Conservation (phyloP, 257 asterid genomes). For the Cruciata laevipes region DNA sequence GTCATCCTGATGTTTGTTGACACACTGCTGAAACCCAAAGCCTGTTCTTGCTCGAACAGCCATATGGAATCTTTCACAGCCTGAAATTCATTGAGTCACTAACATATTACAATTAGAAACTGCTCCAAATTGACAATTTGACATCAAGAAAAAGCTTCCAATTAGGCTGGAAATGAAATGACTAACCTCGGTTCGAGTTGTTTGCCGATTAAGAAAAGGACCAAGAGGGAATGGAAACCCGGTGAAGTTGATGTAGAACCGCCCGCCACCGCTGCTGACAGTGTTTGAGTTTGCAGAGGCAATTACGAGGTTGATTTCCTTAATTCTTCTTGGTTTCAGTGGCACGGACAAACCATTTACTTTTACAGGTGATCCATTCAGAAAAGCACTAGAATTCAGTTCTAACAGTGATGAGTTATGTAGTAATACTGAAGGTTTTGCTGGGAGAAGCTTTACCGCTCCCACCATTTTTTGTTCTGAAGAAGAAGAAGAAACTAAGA, state of each 20-base stretch:
- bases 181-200: slow-evolving; percentile 72
- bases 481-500: neutral
- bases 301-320: slow-evolving; percentile 34
- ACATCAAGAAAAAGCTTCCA: neutral
- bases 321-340: slow-evolving; percentile 41
- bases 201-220: slow-evolving; percentile 84
- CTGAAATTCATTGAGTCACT: slow-evolving; percentile 38
- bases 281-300: slow-evolving; percentile 25
- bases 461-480: slow-evolving; percentile 19
- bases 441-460: slow-evolving; percentile 36
- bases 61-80: slow-evolving; percentile 65
- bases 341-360: slow-evolving; percentile 36
- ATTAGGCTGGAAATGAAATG: neutral
- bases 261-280: slow-evolving; percentile 31
- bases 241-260: slow-evolving; percentile 79
- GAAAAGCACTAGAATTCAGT: slow-evolving; percentile 25
- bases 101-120: neutral
- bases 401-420: slow-evolving; percentile 30
- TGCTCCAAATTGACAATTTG: neutral
- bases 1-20: slow-evolving; percentile 94
- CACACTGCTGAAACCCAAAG: slow-evolving; percentile 94
- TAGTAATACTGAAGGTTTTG: slow-evolving; percentile 30
- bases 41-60: slow-evolving; percentile 97
- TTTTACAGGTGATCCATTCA: slow-evolving; percentile 39
- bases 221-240: slow-evolving; percentile 98